Evolutionary conservation across 306 rosid species (phyloP).

Genomic region (Medicago truncatula): DNA sequence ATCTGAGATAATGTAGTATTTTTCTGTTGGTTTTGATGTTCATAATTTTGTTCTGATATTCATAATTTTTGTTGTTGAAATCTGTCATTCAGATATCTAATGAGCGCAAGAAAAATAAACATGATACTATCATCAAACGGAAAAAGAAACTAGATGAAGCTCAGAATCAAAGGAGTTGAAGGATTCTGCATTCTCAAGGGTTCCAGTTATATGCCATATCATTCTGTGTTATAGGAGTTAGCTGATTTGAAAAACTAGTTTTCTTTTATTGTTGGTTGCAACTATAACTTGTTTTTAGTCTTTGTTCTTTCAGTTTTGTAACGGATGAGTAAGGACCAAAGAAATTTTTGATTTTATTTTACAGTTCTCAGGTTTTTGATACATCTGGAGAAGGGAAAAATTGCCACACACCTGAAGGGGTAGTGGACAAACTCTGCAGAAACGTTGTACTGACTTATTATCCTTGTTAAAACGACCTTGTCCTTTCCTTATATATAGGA

Average conservation of each 20-base stretch:
- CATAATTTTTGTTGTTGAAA: neutral
- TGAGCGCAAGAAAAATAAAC: slow-evolving; percentile 56
- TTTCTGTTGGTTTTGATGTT: no score
- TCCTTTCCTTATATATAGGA: slow-evolving; percentile 2
- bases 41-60: no score
- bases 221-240: slow-evolving; percentile 5
- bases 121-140: slow-evolving; percentile 59
- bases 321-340: neutral
- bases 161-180: slow-evolving; percentile 41
- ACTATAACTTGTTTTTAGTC: slow-evolving; percentile 8
- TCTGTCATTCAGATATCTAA: slow-evolving; percentile 61
- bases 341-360: slow-evolving; percentile 1
- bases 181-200: slow-evolving; percentile 16
- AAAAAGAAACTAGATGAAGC: slow-evolving; percentile 68
- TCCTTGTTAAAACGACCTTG: neutral
- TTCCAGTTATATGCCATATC: neutral
- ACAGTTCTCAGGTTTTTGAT: neutral
- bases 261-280: slow-evolving; percentile 3
- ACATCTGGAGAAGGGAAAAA: neutral
- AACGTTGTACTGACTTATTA: neutral
- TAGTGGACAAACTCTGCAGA: no score
- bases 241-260: slow-evolving; percentile 27
- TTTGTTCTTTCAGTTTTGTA: slow-evolving; percentile 20
- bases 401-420: neutral
- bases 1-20: no score